Evolutionary conservation across 2,329 filamentous ascomycete species (phyloP), one percentile per base, ranked within the genome.

Genomic region (Kalmusia sp.): DNA sequence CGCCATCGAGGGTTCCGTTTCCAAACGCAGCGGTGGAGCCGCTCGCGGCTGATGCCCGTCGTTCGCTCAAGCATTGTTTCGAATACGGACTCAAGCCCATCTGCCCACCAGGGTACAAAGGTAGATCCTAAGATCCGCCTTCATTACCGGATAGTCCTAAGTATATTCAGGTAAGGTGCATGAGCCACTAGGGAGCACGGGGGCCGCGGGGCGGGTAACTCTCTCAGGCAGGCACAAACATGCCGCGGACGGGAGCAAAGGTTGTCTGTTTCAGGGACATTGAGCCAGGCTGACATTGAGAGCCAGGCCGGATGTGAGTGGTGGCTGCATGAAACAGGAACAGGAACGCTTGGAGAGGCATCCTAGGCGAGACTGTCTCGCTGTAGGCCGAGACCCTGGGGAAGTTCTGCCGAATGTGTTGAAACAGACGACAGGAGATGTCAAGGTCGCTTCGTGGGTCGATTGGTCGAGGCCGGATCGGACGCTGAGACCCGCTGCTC

Each of bases 191-290:
- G 54, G 41, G 25, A 19, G 47, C 38, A 24, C 40, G 47, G 49
- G 54, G 24, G 40, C 30, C 19, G 22, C 31, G 22, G 30, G 9
- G 8, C 14, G 35, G 28, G 27, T 12, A 21, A 35, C 43, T 58
- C 17, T 21, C 40, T 54, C 25, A 44, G 43, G 44, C 41, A 45
- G 41, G 54, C 46, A 11, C 15, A 9, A 34, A 43, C 17, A 14
- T 4, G 7, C 15, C 8, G 15, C 35, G 49, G 46, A 43, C 51
- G 49, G 58, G 58, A 58, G 49, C 61, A 55, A 17, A 41, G 34
- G 54, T 64, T 47, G 39, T 47, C 45, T 62, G 67, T 70, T 70
- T 70, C 66, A 69, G 52, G 60, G 62, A 65, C 57, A 69, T 68
- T 65, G 55, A 54, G 44, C 62, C 54, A 61, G 61, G 28, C 37